Percentiles rank a stretch among this genome's conserved stretches.
Conservation (phyloP, 495 filamentous ascomycete species). For the Neurospora pannonica region DNA sequence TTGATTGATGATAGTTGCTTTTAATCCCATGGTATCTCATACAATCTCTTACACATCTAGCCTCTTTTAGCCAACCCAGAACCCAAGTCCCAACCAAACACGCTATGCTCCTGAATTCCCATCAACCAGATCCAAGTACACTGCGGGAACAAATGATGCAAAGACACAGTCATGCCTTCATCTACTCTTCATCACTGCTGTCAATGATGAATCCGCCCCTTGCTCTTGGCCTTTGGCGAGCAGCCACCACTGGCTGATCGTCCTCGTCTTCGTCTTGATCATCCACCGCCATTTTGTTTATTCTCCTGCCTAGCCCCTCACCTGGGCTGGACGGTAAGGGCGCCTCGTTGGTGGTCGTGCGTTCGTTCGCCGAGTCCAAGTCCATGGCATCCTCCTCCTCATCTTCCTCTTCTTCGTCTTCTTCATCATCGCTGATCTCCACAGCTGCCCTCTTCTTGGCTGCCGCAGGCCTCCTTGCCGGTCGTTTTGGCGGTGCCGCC, state of each 20-base stretch:
- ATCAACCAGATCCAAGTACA: background rate
- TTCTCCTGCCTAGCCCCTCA: constrained; percentile 9
- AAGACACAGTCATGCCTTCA: background rate
- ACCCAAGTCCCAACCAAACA: background rate
- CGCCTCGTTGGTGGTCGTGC: constrained; percentile 17
- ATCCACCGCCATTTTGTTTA: constrained; percentile 12
- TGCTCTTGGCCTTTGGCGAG: constrained; percentile 27
- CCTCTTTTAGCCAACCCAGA: background rate
- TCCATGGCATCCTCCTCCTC: constrained; percentile 18
- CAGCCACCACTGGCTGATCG: constrained; percentile 21
- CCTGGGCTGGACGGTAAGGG: constrained; percentile 20
- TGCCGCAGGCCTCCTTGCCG: constrained; percentile 1
- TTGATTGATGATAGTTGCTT: background rate
- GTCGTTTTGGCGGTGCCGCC: background rate
- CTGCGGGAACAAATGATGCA: background rate
- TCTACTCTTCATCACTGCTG: constrained; percentile 45
- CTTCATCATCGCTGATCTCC: constrained; percentile 14
- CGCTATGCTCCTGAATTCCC: background rate
- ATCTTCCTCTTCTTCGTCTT: constrained; percentile 17
- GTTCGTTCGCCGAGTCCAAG: constrained; percentile 8
- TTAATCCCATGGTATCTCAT: background rate
- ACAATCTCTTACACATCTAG: background rate
- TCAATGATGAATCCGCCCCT: constrained; percentile 47
- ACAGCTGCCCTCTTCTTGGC: background rate
- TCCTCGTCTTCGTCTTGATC: constrained; percentile 25